Percentiles rank a stretch among this genome's conserved stretches.
These are phyloP conservation scores for Russula virescens DNA, from an alignment of 768 basidiomycete genomes.

Conservation along the genomic window DNA sequence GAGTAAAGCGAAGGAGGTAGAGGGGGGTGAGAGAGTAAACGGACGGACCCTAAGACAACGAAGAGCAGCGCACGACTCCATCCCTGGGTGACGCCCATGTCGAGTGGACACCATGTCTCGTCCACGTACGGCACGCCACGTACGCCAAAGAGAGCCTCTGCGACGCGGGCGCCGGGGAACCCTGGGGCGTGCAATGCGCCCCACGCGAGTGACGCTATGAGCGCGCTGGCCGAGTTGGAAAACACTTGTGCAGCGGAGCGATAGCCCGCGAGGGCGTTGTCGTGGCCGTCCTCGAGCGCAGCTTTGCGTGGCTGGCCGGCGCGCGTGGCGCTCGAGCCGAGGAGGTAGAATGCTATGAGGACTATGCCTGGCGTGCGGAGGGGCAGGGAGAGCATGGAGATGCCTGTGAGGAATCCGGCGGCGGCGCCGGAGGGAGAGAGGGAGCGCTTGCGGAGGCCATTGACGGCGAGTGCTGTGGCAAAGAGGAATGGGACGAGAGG, in stretches of 20 bases:
- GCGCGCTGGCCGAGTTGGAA: conserved; percentile 66
- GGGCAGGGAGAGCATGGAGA: conserved; percentile 62
- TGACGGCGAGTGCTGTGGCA: conserved; percentile 51
- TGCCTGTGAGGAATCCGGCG: conserved; percentile 73
- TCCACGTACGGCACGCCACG: conserved; percentile 33
- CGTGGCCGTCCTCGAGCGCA: conserved; percentile 70
- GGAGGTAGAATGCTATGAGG: conserved; percentile 72
- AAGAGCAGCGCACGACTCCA: conserved; percentile 61
- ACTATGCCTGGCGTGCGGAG: conserved; percentile 58
- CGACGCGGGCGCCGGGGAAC: conserved; percentile 28
- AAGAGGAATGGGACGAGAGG: conserved; percentile 41
- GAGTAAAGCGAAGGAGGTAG: not conserved
- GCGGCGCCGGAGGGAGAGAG: conserved; percentile 71
- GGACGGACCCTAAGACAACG: conserved; percentile 55
- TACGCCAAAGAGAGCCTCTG: conserved; percentile 20
- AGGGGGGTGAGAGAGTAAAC: not conserved
- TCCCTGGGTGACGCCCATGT: conserved; percentile 38
- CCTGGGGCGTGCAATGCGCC: conserved; percentile 49
- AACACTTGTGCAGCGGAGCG: conserved; percentile 77
- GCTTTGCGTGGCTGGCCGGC: conserved; percentile 74
- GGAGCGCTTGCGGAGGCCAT: conserved; percentile 70
- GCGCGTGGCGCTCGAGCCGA: conserved; percentile 81
- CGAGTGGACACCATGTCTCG: conserved; percentile 57
- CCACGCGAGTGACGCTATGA: conserved; percentile 59
- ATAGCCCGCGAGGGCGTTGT: conserved; percentile 61